Conservation (phyloP, 1,284 basidiomycete genomes). For the Ceratobasidium papillatum region DNA sequence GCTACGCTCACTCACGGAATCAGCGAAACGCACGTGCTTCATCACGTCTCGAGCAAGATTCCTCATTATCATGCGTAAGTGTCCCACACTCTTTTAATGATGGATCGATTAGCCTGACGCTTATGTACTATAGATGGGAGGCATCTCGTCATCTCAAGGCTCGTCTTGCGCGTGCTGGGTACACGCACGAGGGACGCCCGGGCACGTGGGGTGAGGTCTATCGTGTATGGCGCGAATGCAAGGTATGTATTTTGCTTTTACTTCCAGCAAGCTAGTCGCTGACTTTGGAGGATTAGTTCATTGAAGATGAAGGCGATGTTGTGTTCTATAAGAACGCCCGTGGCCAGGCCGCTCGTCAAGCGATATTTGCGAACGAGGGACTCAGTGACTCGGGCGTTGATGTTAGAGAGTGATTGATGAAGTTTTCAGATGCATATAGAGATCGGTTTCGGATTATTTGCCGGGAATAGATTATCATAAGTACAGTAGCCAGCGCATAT, state of each 20-base stretch:
- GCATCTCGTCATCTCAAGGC: constrained; percentile 88
- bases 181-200: constrained; percentile 55
- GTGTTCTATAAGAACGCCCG: constrained; percentile 70
- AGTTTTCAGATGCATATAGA: too few relatives aligned
- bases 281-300: constrained; percentile 51
- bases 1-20: constrained; percentile 85
- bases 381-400: constrained; percentile 90
- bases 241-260: constrained; percentile 50
- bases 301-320: constrained; percentile 69
- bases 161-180: constrained; percentile 71
- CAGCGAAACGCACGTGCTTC: constrained; percentile 91
- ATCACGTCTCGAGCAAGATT: constrained; percentile 92
- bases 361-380: constrained; percentile 57
- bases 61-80: constrained; percentile 86
- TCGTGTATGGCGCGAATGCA: constrained; percentile 47
- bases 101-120: background rate
- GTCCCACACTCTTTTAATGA: background rate
- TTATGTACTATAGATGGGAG: constrained; percentile 74
- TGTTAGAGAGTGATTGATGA: constrained; percentile 51
- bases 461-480: too few relatives aligned
- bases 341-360: constrained; percentile 57
- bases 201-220: constrained; percentile 38
- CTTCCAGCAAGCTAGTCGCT: background rate
- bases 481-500: too few relatives aligned
- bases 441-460: too few relatives aligned